phyloP scores from a whole-genome alignment of 2,329 filamentous ascomycete genomes.

The Paramyrothecium roridum region DNA sequence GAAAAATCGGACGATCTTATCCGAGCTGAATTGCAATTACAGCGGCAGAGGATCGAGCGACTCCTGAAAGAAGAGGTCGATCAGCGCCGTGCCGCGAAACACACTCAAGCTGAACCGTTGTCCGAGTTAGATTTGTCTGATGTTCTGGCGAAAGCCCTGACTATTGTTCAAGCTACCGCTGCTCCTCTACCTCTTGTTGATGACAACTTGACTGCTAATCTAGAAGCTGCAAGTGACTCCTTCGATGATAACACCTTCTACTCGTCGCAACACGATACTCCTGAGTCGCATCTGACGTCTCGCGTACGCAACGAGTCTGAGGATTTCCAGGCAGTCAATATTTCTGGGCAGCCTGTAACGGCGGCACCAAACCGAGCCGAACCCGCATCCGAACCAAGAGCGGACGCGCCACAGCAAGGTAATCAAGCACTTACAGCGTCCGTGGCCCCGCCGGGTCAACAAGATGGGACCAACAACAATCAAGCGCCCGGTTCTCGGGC shows the following conservation, averaged over 20 bases:
- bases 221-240: slow-evolving; percentile 68
- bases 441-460: neutral
- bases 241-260: slow-evolving; percentile 95
- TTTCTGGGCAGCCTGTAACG: slow-evolving; percentile 5
- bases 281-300: slow-evolving; percentile 47
- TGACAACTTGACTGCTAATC: slow-evolving; percentile 50
- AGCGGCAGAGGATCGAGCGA: slow-evolving; percentile 78
- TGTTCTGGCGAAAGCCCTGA: slow-evolving; percentile 68
- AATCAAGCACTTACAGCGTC: neutral
- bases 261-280: slow-evolving; percentile 87
- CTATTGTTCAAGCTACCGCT: slow-evolving; percentile 68
- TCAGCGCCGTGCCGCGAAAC: slow-evolving; percentile 46
- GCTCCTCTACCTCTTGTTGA: slow-evolving; percentile 52
- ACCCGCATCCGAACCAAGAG: neutral
- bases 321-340: slow-evolving; percentile 19
- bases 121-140: slow-evolving; percentile 70
- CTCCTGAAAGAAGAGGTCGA: slow-evolving; percentile 74
- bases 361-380: slow-evolving; percentile 3
- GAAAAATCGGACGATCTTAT: slow-evolving; percentile 84
- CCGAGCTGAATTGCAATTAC: slow-evolving; percentile 75
- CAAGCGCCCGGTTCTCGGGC: slow-evolving; percentile 7
- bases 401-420: neutral
- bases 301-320: slow-evolving; percentile 44
- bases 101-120: slow-evolving; percentile 48
- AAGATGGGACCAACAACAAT: neutral